Base-by-base conservation (phyloP, 176 grass and related monocot genomes). In the Carex myosuroides region DNA sequence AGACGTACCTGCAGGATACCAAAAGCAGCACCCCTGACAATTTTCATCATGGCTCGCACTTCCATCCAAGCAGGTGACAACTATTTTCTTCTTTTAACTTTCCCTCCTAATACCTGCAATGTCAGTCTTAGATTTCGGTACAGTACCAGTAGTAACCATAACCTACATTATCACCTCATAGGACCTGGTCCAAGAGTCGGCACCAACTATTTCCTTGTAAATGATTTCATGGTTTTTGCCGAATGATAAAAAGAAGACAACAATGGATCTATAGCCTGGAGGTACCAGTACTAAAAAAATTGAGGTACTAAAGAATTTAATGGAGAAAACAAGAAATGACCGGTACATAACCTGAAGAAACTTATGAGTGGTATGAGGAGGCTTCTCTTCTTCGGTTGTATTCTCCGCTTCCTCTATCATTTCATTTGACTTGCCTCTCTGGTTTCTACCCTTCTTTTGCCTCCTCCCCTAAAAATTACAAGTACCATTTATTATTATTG, bases 41-140 rank as follows among this genome's bases (percentile, higher is more conserved):
- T 89, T 90, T 98, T 85, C 96, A 98, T 98, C 93, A 98, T 98
- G 54, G 96, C 91, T 12, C 93, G 91, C 4, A 95, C 96, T 89
- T 98, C 90, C 91, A 90, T 90, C 53, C 90, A 91, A 83, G 92
- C 91, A 58, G 96, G 96, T 79, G 96, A 98, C 79, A 98, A 89
- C 39, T 95, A 85, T 83, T 98, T 98, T 54, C 91, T 95, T 87
- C 96, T 89, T 26, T 83, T 82, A 66, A 80, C 96, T 88, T 98
- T 95, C 66, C 93, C 96, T 48, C 89, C 89, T 85, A 98, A 70
- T 41, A 98, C 91, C 96, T 98, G 64, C 13, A 85, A 39, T 48
- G 3, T 46, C 42, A 55, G 14, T 85, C 80, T 35, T 80, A 85
- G 48, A 0, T 87, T 64, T 22, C 2, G 30, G 70, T 50, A 84